These are phyloP conservation scores for Neoconidiobolus thromboides DNA, from an alignment of 371 early-diverging fungal genomes.

Conservation along the genomic window DNA sequence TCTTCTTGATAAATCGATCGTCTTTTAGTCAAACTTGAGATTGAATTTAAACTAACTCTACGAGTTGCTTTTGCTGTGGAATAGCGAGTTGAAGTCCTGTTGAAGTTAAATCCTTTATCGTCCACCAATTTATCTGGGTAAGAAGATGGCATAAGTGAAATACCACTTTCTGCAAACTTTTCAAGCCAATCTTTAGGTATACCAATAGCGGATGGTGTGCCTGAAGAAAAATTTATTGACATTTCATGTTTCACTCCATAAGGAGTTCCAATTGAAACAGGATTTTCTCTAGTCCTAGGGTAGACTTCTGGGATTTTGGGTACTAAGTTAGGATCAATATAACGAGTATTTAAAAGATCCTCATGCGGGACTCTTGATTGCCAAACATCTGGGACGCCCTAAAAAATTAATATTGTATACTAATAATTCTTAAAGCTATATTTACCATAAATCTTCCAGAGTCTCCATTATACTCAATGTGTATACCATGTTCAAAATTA, in stretches of 20 bases:
- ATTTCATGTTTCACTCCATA: slow-evolving; percentile 39
- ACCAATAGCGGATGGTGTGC: slow-evolving; percentile 9
- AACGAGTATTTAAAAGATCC: slow-evolving; percentile 37
- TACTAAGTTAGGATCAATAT: slow-evolving; percentile 37
- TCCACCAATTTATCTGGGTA: too few relatives aligned
- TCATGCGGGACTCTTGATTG: slow-evolving; percentile 33
- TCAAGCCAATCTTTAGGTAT: slow-evolving; percentile 34
- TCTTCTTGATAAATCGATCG: not conserved
- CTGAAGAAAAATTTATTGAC: slow-evolving; percentile 23
- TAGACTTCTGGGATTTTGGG: slow-evolving; percentile 15
- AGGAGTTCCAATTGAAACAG: slow-evolving; percentile 26
- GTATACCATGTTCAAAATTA: slow-evolving; percentile 42
- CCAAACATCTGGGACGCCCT: slow-evolving; percentile 49
- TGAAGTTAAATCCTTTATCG: too few relatives aligned
- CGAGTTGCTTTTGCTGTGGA: slow-evolving; percentile 14
- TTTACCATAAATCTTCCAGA: slow-evolving; percentile 38
- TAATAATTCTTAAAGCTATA: not conserved
- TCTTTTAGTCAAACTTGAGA: not conserved
- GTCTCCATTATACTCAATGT: slow-evolving; percentile 35
- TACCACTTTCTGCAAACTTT: slow-evolving; percentile 25
- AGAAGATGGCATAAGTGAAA: slow-evolving; percentile 16
- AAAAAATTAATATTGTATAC: not conserved
- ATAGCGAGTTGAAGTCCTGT: too few relatives aligned
- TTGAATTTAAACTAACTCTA: not conserved
- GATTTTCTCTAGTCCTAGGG: not conserved